Base-by-base conservation (phyloP, 2,329 filamentous ascomycete genomes). In the Emmonsiellopsis sp. region DNA sequence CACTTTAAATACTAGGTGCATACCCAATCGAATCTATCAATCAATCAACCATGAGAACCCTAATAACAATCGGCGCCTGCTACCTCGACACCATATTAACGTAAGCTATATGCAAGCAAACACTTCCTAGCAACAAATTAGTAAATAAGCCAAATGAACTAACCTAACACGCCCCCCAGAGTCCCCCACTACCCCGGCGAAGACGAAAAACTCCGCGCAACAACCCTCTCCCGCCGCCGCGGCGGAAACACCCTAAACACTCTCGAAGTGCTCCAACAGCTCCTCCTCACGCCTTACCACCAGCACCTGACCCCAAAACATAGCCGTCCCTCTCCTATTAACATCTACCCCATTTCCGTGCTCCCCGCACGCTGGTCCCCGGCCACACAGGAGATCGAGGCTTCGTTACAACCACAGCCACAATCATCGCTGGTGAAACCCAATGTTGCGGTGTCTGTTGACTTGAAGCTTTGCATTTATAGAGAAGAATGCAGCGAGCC, bases 171-270 rank as follows among this genome's bases (percentile, higher is more conserved):
- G 50, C 40, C 31, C 43, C 40, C 47, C 51, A 87, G 83, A 57
- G 78, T 87, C 36, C 80, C 84, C 2, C 71, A 81, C 62, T 88
- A 82, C 63, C 86, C 86, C 1, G 68, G 69, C 6, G 86, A 90
- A 70, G 86, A 91, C 71, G 77, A 81, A 47, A 90, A 90, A 68
- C 74, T 87, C 42, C 83, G 86, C 34, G 85, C 86, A 14, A 78
- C 79, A 2, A 74, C 64, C 27, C 65, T 86, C 52, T 69, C 73
- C 37, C 76, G 77, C 43, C 80, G 86, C 33, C 79, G 85, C 31
- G 86, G 87, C 51, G 86, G 86, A 34, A 91, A 90, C 66, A 83
- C 83, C 57, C 79, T 83, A 27, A 90, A 90, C 65, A 80, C 81
- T 3, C 77, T 88, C 36, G 78, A 88, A 63, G 85, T 90, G 7